Conservation (phyloP, 2,329 filamentous ascomycete species). For the Aspergillus melleus region DNA sequence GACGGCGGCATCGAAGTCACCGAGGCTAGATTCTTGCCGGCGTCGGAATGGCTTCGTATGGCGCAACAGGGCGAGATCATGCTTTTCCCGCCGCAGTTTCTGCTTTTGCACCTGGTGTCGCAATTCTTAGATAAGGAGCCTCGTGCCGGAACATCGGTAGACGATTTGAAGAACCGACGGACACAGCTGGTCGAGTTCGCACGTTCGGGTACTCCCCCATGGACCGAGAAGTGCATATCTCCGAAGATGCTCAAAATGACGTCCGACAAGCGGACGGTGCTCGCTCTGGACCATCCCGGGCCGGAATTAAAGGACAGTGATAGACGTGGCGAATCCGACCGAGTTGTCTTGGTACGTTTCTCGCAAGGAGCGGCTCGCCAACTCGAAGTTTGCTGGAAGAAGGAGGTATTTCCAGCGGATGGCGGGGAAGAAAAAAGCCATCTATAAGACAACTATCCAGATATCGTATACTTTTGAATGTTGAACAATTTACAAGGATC, state of each 20-base stretch:
- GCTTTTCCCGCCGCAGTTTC: constrained; percentile 84
- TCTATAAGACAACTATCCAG: constrained; percentile 21
- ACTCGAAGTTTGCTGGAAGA: constrained; percentile 52
- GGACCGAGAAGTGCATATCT: constrained; percentile 50
- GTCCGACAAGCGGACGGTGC: constrained; percentile 51
- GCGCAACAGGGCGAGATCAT: constrained; percentile 69
- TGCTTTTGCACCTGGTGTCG: constrained; percentile 55
- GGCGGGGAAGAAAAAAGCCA: constrained; percentile 31
- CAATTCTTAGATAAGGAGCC: constrained; percentile 49
- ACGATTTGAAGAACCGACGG: constrained; percentile 39
- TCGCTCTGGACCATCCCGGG: constrained; percentile 57
- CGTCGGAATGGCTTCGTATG: constrained; percentile 66
- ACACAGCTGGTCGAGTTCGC: constrained; percentile 51
- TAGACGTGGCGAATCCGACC: constrained; percentile 53
- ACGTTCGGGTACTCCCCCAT: constrained; percentile 46
- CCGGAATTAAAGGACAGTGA: constrained; percentile 53
- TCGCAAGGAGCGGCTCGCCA: constrained; percentile 57
- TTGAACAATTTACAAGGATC: background rate
- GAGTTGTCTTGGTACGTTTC: constrained; percentile 59
- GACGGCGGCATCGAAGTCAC: constrained; percentile 72
- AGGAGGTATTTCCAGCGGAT: constrained; percentile 47
- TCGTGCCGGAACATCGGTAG: constrained; percentile 19
- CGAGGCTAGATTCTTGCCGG: constrained; percentile 73
- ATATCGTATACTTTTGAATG: background rate
- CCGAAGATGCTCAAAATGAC: constrained; percentile 41